Base-by-base conservation (phyloP, 805 yeast species). In the Metschnikowia kofuensis region DNA sequence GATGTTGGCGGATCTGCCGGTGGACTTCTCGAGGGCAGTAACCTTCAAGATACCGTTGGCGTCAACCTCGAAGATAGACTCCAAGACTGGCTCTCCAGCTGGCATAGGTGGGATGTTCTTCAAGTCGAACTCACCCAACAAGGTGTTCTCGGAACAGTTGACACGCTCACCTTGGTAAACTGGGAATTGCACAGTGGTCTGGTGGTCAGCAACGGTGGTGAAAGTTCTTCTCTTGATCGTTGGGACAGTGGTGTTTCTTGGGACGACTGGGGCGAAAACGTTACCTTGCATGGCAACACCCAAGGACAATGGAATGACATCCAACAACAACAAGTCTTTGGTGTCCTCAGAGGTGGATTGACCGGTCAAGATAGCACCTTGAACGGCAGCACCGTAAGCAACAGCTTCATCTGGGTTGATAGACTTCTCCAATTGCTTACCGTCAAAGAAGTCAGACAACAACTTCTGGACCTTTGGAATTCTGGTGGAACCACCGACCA, bases 241-340 rank as follows among this genome's bases (percentile, higher is more conserved):
- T 75, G 98, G 98, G 62, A 91, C 89, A 54, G 97, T 89, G 50
- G 96, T 86, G 87, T 92, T 92, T 83, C 99, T 87, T 79, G 97
- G 96, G 67, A 92, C 91, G 77, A 91, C 84, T 78, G 89, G 89
- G 73, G 97, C 91, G 96, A 91, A 90, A 76, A 90, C 91, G 84
- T 97, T 97, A 81, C 98, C 97, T 66, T 96, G 96, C 61, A 97
- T 91, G 80, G 90, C 97, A 75, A 91, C 90, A 84, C 98, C 98
- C 64, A 90, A 73, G 48, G 97, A 91, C 70, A 91, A 82, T 74
- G 98, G 97, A 66, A 97, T 94, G 72, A 91, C 97, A 82, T 91
- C 98, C 70, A 92, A 83, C 67, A 91, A 81, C 69, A 92, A 79
- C 73, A 91, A 83, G 78, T 89, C 97, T 78, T 91, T 89, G 74